phyloP scores from a whole-genome alignment of 768 basidiomycete species.

The Lactarius indigo region DNA sequence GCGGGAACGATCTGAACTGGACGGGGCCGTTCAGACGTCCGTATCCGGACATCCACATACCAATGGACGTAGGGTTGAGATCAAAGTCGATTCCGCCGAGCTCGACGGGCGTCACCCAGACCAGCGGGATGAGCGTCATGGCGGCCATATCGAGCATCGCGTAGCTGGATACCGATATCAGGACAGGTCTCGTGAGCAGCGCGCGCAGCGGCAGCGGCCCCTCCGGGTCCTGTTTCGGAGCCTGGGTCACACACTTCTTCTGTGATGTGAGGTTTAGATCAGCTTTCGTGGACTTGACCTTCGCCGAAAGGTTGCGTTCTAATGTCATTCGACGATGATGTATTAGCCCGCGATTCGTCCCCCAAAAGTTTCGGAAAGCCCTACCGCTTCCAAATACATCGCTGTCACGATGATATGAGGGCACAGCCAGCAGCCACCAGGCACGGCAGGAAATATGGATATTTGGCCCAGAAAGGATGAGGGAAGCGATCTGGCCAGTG shows the following conservation, averaged over 20 bases:
- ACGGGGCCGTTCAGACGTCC: constrained; percentile 38
- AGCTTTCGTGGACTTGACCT: not conserved
- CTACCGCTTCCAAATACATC: constrained; percentile 18
- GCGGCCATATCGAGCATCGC: constrained; percentile 14
- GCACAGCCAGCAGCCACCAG: constrained; percentile 10
- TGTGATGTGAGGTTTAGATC: not conserved
- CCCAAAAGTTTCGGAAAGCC: not conserved
- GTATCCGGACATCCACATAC: constrained; percentile 35
- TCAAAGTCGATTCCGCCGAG: constrained; percentile 41
- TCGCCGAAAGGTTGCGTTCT: not conserved
- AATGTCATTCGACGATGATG: constrained; percentile 5
- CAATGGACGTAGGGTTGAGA: constrained; percentile 39
- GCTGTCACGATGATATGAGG: constrained; percentile 8
- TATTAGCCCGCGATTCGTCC: not conserved
- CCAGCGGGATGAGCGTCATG: constrained; percentile 35
- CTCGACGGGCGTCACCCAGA: constrained; percentile 41
- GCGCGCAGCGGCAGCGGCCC: constrained; percentile 4
- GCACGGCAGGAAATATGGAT: constrained; percentile 31
- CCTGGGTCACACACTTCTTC: not conserved
- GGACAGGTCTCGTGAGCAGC: constrained; percentile 13
- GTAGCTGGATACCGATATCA: constrained; percentile 10
- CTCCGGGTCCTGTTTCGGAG: not conserved
- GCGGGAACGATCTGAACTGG: constrained; percentile 39
- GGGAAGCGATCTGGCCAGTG: constrained; percentile 25
- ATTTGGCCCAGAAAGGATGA: constrained; percentile 27